phyloP scores from a whole-genome alignment of 2,329 filamentous ascomycete species.

The Nothomitra cinnamomea region DNA sequence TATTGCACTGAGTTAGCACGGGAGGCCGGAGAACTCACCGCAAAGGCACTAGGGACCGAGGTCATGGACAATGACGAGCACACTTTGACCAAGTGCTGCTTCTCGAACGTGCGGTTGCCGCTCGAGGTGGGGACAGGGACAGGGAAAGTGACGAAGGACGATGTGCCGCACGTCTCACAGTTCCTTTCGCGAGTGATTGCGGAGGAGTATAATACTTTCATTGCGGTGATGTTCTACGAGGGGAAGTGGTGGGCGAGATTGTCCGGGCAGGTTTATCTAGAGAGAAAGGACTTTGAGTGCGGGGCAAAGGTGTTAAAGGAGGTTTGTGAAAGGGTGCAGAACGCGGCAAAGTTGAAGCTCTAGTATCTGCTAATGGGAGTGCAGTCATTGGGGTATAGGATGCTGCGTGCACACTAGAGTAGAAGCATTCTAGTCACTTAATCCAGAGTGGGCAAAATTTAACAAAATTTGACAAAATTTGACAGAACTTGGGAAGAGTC shows the following conservation, averaged over 20 bases:
- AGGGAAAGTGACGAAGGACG: slow-evolving; percentile 18
- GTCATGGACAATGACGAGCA: slow-evolving; percentile 49
- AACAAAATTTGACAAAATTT: too few relatives aligned
- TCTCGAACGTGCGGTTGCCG: slow-evolving; percentile 61
- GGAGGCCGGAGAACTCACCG: slow-evolving; percentile 43
- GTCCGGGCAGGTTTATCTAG: slow-evolving; percentile 74
- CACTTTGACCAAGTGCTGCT: slow-evolving; percentile 47
- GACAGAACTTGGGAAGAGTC: too few relatives aligned
- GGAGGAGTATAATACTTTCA: slow-evolving; percentile 50
- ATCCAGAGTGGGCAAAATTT: too few relatives aligned
- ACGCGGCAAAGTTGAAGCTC: slow-evolving; percentile 17
- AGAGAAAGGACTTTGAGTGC: slow-evolving; percentile 60
- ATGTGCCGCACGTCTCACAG: slow-evolving; percentile 26
- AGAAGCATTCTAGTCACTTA: too few relatives aligned
- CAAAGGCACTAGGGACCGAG: slow-evolving; percentile 48
- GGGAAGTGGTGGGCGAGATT: slow-evolving; percentile 53
- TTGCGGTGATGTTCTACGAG: slow-evolving; percentile 44
- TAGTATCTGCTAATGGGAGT: too few relatives aligned
- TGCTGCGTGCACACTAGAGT: too few relatives aligned
- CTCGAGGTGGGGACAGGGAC: slow-evolving; percentile 25
- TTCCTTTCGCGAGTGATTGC: slow-evolving; percentile 42
- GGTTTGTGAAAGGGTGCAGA: slow-evolving; percentile 34
- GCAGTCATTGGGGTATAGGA: too few relatives aligned
- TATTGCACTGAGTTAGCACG: slow-evolving; percentile 49
- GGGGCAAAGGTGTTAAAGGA: slow-evolving; percentile 40